A percentile compares a stretch with the other conserved stretches of the same genome.
Conservation (phyloP, 176 grass and related monocot genomes). For the Saccharum spontaneum region DNA sequence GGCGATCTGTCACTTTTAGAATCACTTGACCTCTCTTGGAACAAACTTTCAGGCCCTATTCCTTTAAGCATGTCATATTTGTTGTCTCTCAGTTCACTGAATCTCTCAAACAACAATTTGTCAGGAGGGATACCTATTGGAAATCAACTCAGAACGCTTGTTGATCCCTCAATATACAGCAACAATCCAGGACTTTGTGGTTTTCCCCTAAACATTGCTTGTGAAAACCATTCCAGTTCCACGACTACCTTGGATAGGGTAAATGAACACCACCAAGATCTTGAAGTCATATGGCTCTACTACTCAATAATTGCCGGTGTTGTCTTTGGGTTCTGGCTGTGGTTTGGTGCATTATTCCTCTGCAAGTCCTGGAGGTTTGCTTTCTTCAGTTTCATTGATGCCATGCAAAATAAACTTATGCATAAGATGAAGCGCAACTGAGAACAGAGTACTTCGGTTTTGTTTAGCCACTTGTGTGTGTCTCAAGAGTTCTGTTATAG, state of each 20-base stretch:
- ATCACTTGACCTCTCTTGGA: conserved; percentile 27
- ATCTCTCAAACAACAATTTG: conserved; percentile 18
- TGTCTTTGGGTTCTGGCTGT: conserved; percentile 26
- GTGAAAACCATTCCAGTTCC: not conserved
- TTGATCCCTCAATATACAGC: not conserved
- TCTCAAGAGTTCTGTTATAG: not conserved
- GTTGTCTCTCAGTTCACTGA: not conserved
- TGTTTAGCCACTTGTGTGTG: not conserved
- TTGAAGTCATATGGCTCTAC: not conserved
- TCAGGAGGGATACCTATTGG: conserved; percentile 23
- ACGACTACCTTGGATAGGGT: not conserved
- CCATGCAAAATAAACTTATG: not conserved
- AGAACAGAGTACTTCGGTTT: not conserved
- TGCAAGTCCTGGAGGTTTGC: not conserved
- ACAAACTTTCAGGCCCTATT: conserved; percentile 27
- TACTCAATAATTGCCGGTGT: not conserved
- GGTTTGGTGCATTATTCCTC: conserved; percentile 22
- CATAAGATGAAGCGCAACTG: not conserved
- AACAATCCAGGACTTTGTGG: conserved; percentile 21
- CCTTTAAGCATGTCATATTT: not conserved
- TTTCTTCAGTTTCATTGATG: not conserved
- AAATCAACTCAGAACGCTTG: not conserved
- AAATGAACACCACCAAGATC: not conserved
- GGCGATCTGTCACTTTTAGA: not conserved
- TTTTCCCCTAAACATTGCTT: not conserved